These are phyloP conservation scores for Trichoderma semiorbis DNA, from an alignment of 2,329 filamentous ascomycete genomes.

Conservation along the genomic window DNA sequence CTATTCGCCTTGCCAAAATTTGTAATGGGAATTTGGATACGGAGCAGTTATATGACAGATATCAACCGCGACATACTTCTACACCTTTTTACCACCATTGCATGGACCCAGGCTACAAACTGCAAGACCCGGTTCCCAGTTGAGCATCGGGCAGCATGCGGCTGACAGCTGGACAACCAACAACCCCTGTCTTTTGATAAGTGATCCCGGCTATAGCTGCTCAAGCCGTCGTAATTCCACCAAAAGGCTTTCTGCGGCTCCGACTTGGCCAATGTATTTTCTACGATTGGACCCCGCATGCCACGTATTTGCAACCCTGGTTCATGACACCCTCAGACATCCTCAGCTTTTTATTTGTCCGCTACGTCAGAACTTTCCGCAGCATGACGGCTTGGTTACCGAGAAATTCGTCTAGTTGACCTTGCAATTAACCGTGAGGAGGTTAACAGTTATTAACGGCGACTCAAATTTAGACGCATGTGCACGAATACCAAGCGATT, in stretches of 20 bases:
- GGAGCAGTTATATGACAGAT: not conserved
- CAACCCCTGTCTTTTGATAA: not conserved
- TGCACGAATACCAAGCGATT: not conserved
- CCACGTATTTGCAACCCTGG: not conserved
- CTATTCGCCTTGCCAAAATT: not conserved
- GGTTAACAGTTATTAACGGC: not conserved
- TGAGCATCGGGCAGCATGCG: not conserved
- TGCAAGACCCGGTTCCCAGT: not conserved
- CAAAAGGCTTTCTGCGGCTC: not conserved
- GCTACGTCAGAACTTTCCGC: not conserved
- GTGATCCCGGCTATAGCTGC: not conserved
- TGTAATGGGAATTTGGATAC: not conserved
- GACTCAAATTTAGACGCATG: rapidly evolving
- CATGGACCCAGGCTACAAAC: not conserved
- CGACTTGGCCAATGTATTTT: no score
- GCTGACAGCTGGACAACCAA: not conserved
- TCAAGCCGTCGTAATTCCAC: not conserved
- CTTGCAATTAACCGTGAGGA: not conserved
- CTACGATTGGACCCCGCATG: not conserved
- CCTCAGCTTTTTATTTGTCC: not conserved
- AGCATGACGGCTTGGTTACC: not conserved
- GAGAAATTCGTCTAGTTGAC: not conserved
- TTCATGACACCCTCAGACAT: not conserved
- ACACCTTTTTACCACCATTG: not conserved
- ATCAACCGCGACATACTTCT: not conserved